Evolutionary conservation across 352 stramenopile genomes (phyloP).

Genomic region (Phytophthora pluvialis): DNA sequence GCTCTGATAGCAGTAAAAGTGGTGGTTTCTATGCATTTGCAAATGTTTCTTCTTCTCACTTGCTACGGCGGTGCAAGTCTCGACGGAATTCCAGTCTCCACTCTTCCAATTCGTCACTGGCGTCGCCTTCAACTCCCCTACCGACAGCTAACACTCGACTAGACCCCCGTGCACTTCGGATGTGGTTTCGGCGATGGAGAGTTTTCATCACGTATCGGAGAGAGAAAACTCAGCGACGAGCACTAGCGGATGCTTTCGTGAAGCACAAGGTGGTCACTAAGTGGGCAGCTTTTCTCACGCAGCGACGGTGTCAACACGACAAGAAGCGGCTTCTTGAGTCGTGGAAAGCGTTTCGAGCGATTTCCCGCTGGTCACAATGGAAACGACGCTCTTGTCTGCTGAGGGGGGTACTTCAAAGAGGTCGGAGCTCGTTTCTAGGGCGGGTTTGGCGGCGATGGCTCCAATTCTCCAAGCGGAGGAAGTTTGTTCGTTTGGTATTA

Average conservation of each 20-base stretch:
- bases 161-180: constrained; percentile 9
- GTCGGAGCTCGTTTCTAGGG: constrained; percentile 30
- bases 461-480: constrained; percentile 22
- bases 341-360: constrained; percentile 26
- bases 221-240: constrained; percentile 21
- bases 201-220: constrained; percentile 21
- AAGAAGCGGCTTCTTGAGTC: constrained; percentile 21
- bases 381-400: constrained; percentile 6
- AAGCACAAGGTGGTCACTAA: constrained; percentile 32
- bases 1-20: constrained; percentile 8
- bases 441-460: constrained; percentile 40
- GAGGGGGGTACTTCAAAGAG: constrained; percentile 12
- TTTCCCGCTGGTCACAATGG: constrained; percentile 11
- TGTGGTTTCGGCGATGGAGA: constrained; percentile 46
- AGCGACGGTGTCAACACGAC: constrained; percentile 16
- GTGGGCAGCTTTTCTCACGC: constrained; percentile 21
- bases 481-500: constrained; percentile 9
- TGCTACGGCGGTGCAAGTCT: constrained; percentile 2
- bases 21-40: not conserved
- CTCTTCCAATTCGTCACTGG: not conserved
- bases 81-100: not conserved
- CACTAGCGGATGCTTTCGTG: constrained; percentile 18
- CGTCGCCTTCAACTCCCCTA: not conserved
- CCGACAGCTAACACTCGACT: not conserved
- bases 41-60: not conserved